These are phyloP conservation scores for Skeletonema potamos DNA, from an alignment of 108 stramenopile genomes.

Conservation along the genomic window DNA sequence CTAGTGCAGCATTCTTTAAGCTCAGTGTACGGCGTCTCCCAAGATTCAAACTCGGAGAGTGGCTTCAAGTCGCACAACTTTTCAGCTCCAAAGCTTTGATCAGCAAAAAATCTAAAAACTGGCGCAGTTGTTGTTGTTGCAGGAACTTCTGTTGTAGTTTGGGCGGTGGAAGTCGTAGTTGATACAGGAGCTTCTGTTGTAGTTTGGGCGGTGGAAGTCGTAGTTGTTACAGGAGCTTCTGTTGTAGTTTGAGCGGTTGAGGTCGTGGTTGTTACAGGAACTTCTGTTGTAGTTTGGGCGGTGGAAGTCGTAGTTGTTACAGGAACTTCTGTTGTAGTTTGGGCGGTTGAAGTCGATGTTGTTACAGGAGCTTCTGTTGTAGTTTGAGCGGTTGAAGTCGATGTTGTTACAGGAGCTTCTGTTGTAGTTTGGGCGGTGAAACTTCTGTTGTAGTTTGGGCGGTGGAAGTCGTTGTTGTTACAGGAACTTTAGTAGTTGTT, in stretches of 20 bases:
- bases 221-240: neutral
- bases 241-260: neutral
- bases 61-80: neutral
- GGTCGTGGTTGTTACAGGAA: neutral
- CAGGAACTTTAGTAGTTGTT: no score
- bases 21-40: neutral
- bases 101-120: neutral
- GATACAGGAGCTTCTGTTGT: neutral
- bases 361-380: no score
- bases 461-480: neutral
- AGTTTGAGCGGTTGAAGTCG: no score
- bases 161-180: neutral
- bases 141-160: neutral
- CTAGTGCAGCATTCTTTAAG: neutral
- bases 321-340: neutral
- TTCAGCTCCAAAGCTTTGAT: conserved; percentile 1
- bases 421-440: neutral
- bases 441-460: neutral
- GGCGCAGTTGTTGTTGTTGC: neutral
- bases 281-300: neutral
- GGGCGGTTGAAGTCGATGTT: no score
- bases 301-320: neutral
- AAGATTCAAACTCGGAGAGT: neutral
- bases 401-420: neutral
- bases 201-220: neutral